Evolutionary conservation across 176 grass and related monocot genomes (phyloP), one percentile per base, ranked within the genome.

Genomic region (maize (Zea mays)): DNA sequence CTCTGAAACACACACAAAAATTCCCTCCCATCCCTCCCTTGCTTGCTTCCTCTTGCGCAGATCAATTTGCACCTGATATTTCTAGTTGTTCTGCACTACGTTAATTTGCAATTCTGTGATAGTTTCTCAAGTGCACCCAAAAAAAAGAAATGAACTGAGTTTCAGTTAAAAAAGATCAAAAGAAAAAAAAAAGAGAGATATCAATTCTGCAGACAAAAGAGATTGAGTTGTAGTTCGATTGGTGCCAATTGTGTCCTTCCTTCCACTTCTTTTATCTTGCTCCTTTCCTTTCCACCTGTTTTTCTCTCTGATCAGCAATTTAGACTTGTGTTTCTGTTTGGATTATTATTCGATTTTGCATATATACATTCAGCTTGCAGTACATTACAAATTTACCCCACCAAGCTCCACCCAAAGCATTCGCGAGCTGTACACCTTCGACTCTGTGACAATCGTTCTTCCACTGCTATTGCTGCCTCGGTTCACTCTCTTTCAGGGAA

Each of bases 371-470:
- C n/a, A n/a, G n/a, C n/a, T n/a, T n/a, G n/a, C n/a, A n/a, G n/a
- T n/a, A n/a, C n/a, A n/a, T n/a, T n/a, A n/a, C n/a, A n/a, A n/a
- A n/a, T n/a, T n/a, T n/a, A n/a, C n/a, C n/a, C n/a, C n/a, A n/a
- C n/a, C n/a, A n/a, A n/a, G n/a, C n/a, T n/a, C n/a, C n/a, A n/a
- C n/a, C n/a, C n/a, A n/a, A n/a, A n/a, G n/a, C n/a, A n/a, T n/a
- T n/a, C 17, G 64, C 36, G 39, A 67, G 39, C 16, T 67, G 39
- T 43, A 44, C 64, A 67, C 64, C 39, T 15, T 67, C 64, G 38
- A n/a, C 64, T n/a, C 39, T 67, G 64, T 6, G 37, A 67, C 64
- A 67, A 67, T 68, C 65, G 1, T 11, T 45, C 65, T 44, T 47
- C 17, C 19, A 69, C 5, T 27, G 7, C 67, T 14, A 21, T 69